Conservation (phyloP, 306 rosid genomes). For the Macrotyloma uniflorum region DNA sequence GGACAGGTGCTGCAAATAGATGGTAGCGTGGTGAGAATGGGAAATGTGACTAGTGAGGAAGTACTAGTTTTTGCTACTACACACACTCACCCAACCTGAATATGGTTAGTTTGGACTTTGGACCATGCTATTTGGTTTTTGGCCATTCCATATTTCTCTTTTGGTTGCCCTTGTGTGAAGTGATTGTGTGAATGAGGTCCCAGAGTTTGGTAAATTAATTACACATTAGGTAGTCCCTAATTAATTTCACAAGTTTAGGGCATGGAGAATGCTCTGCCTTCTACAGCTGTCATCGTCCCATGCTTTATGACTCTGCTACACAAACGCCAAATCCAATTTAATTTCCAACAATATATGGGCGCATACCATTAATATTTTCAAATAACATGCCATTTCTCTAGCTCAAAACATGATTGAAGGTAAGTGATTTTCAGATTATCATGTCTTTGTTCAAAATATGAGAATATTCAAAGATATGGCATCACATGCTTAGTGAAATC, state of each 20-base stretch:
- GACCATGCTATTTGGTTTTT: neutral
- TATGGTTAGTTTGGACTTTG: neutral
- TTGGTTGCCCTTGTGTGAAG: neutral
- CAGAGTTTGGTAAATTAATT: conserved; percentile 9
- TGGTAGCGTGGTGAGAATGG: neutral
- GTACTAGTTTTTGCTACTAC: neutral
- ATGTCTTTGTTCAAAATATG: too few relatives aligned
- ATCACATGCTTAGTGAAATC: neutral
- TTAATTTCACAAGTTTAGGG: conserved; percentile 33
- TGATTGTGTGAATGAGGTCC: conserved; percentile 6
- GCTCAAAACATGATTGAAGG: too few relatives aligned
- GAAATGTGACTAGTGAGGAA: conserved; percentile 26
- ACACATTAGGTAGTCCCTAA: conserved; percentile 5
- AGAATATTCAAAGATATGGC: too few relatives aligned
- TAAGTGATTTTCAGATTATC: too few relatives aligned
- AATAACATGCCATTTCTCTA: too few relatives aligned
- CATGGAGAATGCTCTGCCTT: neutral
- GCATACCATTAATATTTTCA: too few relatives aligned
- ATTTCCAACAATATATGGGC: too few relatives aligned
- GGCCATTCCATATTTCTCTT: neutral
- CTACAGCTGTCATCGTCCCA: conserved; percentile 32
- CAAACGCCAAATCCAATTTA: neutral
- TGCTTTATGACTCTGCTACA: neutral
- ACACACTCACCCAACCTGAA: neutral
- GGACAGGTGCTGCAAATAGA: neutral